These are phyloP conservation scores for Citrullus colocynthis DNA, from an alignment of 306 rosid species.

Conservation along the genomic window DNA sequence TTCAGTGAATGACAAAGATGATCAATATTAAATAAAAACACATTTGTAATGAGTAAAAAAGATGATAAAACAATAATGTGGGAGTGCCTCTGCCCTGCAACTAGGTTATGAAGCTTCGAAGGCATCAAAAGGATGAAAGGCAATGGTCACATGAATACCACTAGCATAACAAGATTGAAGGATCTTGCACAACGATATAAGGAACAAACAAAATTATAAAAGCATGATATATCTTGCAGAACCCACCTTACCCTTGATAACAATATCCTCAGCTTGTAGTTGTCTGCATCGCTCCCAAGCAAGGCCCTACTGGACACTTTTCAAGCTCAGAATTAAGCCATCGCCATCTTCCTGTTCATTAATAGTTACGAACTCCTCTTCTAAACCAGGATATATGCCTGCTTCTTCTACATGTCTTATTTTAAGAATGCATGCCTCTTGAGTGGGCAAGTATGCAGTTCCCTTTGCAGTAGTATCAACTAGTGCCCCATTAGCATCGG, in stretches of 20 bases:
- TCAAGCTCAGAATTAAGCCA: slow-evolving; percentile 62
- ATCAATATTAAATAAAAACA: background rate
- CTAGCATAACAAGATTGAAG: background rate
- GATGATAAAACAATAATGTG: background rate
- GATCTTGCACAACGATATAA: background rate
- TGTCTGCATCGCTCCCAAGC: slow-evolving; percentile 97
- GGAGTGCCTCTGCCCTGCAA: background rate
- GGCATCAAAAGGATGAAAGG: background rate
- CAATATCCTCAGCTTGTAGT: slow-evolving; percentile 85
- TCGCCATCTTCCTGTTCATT: slow-evolving; percentile 62
- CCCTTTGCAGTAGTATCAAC: slow-evolving; percentile 79
- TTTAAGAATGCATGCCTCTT: slow-evolving; percentile 52
- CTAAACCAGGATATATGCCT: slow-evolving; percentile 63
- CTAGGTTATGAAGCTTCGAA: background rate
- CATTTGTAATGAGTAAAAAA: background rate
- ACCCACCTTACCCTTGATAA: slow-evolving; percentile 94
- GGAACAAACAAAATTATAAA: background rate
- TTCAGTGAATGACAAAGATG: background rate
- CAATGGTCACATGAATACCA: background rate
- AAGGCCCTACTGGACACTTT: slow-evolving; percentile 53
- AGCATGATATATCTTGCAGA: slow-evolving; percentile 10
- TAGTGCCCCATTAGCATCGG: slow-evolving; percentile 60
- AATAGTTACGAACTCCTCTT: slow-evolving; percentile 65
- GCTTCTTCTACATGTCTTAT: slow-evolving; percentile 64
- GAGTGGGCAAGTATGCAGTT: slow-evolving; percentile 63